Base-by-base conservation (phyloP, 352 stramenopile genomes). In the Phytopythium cucurbitacearum region DNA sequence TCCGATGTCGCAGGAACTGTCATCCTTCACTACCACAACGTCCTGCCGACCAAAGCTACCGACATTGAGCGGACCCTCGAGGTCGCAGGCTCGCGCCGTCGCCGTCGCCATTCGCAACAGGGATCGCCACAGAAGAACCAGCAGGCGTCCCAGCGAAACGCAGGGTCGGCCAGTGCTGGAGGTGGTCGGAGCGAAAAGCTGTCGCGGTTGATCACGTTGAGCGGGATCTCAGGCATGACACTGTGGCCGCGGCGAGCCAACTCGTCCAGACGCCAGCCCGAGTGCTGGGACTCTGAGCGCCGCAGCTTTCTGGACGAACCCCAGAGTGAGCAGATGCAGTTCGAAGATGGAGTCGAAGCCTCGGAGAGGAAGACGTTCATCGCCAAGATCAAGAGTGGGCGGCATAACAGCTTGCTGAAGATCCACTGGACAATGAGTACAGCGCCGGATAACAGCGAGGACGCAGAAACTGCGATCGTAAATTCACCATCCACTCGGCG, bases 1-100 rank as follows among this genome's bases (percentile, higher is more conserved):
- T n/a, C 32, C 33, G 5, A 37, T 53, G 28, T 3, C 44, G 13
- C 44, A 88, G 77, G 78, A n/a, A 87, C 75, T 40, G 60, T 89
- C 33, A 85, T 92, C 49, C 57, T 92, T 37, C 80, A 92, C 51
- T 90, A 85, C 44, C 80, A 92, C 58, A 67, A 68, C 33, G 82
- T 72, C 8, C 64, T 67, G n/a, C 53, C 71, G 0, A 60, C 61
- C 48, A 75, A 71, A 48, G 60, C 71, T 2, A 53, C 64, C 12
- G 69, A 80, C n/a, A 59, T 89, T 4, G 73, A 89, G 53, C 62
- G 68, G n/a, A 70, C 73, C 28, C 69, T 92, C 40, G 68, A 81
- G 35, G 53, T 59, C 7, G 72, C 73, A 3, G 81, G 79, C 13
- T 70, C 76, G 10, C 57, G 56, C 6, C 54, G 64, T 48, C 65